Evolutionary conservation across 192 early-diverging fungal genomes (phyloP).

Genomic region (Coemansia sp.): DNA sequence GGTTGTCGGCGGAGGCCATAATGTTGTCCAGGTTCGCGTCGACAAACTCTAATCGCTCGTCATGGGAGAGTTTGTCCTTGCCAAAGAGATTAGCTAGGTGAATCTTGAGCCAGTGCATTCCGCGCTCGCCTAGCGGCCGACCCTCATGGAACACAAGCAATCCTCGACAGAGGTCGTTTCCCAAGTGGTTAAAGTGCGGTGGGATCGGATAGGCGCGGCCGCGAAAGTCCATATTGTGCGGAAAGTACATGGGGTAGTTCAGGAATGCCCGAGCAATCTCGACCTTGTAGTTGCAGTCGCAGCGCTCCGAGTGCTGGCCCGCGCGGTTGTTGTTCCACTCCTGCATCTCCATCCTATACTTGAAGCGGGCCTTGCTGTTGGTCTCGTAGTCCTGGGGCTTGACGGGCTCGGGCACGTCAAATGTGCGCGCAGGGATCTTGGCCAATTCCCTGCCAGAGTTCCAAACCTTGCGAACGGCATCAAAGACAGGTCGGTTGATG

Average conservation of each 20-base stretch:
- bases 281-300: conserved; percentile 91
- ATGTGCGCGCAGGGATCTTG: conserved; percentile 64
- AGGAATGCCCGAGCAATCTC: conserved; percentile 90
- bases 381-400: conserved; percentile 67
- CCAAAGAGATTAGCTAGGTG: conserved; percentile 91
- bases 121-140: conserved; percentile 73
- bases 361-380: conserved; percentile 52
- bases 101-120: conserved; percentile 91
- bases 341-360: conserved; percentile 57
- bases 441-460: conserved; percentile 73
- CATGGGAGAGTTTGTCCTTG: conserved; percentile 87
- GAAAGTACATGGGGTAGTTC: conserved; percentile 89
- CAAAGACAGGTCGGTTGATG: conserved; percentile 80
- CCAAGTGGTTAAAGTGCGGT: conserved; percentile 91
- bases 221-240: conserved; percentile 96
- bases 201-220: conserved; percentile 98
- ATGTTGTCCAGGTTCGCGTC: conserved; percentile 76
- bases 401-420: conserved; percentile 51
- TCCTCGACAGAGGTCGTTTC: conserved; percentile 94
- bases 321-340: conserved; percentile 59
- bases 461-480: conserved; percentile 81
- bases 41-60: conserved; percentile 73
- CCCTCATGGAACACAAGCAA: conserved; percentile 80
- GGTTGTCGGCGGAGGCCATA: conserved; percentile 78
- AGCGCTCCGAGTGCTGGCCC: conserved; percentile 83